Conservation (phyloP, 2,329 filamentous ascomycete genomes). For the Trichoderma koningii region DNA sequence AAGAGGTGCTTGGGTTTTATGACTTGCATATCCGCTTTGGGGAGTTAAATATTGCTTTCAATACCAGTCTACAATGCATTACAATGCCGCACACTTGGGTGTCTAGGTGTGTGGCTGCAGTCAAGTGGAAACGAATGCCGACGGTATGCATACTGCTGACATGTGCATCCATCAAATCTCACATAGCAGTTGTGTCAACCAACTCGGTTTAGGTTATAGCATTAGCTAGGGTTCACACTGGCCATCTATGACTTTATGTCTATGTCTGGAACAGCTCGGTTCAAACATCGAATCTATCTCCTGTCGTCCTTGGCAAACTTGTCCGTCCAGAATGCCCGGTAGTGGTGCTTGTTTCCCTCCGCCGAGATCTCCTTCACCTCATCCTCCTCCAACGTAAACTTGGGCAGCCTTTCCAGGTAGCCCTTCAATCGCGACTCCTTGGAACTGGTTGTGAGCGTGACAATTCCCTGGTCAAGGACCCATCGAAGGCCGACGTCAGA, state of each 20-base stretch:
- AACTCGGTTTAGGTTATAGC: not conserved
- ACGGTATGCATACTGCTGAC: no score
- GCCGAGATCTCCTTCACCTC: constrained; percentile 60
- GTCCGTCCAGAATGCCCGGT: constrained; percentile 59
- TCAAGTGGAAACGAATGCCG: no score
- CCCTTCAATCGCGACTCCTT: constrained; percentile 59
- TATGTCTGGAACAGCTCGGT: not conserved
- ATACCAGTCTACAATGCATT: no score
- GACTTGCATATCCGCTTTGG: no score
- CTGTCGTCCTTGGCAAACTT: constrained; percentile 56
- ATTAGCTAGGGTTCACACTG: not conserved
- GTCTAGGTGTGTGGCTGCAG: no score
- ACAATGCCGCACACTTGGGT: no score
- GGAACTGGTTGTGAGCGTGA: constrained; percentile 61
- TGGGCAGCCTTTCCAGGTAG: constrained; percentile 53
- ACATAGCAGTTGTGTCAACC: not conserved
- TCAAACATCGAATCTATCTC: constrained; percentile 32
- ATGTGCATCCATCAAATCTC: no score
- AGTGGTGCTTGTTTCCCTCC: constrained; percentile 62
- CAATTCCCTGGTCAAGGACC: constrained; percentile 60
- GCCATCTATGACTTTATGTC: not conserved
- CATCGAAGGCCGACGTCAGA: constrained; percentile 62
- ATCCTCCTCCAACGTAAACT: constrained; percentile 60
- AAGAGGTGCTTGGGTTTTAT: no score
- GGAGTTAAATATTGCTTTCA: no score